Percentiles rank a stretch among this genome's conserved stretches.
phyloP scores from a whole-genome alignment of 257 asterid species.

The Striga asiatica region DNA sequence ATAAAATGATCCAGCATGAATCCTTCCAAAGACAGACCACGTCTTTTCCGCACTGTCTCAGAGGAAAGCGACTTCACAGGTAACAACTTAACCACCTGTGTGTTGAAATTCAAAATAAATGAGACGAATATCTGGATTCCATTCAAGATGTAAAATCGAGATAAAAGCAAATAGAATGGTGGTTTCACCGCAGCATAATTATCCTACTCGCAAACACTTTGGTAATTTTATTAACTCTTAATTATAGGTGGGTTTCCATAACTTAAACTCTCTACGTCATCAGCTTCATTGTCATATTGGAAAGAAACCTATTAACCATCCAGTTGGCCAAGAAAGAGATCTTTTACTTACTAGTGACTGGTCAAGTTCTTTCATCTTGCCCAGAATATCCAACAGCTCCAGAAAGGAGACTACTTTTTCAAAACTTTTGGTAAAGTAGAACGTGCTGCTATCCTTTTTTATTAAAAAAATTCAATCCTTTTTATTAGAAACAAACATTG shows the following conservation, averaged over 20 bases:
- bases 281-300: neutral
- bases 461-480: no score
- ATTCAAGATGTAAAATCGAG: neutral
- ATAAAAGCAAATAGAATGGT: neutral
- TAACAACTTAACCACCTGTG: constrained; percentile 29
- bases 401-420: neutral
- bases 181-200: neutral
- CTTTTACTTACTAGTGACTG: no score
- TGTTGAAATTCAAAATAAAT: constrained; percentile 11
- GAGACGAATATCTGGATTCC: neutral
- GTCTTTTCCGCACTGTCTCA: constrained; percentile 25
- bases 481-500: neutral
- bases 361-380: no score
- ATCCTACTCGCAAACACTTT: neutral
- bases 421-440: neutral
- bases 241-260: neutral
- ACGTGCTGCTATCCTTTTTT: neutral
- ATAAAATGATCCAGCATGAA: constrained; percentile 38
- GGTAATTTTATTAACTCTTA: neutral
- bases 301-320: neutral
- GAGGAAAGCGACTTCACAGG: constrained; percentile 38
- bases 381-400: neutral
- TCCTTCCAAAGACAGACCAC: constrained; percentile 36
- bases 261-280: no score
- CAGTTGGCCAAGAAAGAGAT: no score